phyloP scores from a whole-genome alignment of 768 basidiomycete genomes.

The Leccinum sublutescens region DNA sequence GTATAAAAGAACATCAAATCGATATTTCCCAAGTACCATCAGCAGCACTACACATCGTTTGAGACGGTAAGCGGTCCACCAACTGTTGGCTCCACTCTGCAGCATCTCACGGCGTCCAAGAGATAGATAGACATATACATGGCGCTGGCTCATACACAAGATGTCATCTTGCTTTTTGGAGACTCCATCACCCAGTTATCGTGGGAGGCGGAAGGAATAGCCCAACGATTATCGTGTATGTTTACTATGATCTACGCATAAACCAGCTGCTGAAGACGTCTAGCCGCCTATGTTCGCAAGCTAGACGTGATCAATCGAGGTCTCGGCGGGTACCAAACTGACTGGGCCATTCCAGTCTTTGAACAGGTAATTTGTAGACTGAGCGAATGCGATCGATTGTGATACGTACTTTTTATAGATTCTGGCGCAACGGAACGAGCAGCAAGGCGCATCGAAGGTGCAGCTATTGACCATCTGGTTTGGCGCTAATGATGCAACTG shows the following conservation, averaged over 20 bases:
- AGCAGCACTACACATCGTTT: neutral
- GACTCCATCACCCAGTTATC: constrained; percentile 77
- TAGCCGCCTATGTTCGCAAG: constrained; percentile 77
- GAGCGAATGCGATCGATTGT: neutral
- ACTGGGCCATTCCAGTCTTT: constrained; percentile 80
- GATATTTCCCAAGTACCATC: neutral
- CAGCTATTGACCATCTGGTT: constrained; percentile 86
- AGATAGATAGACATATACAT: constrained; percentile 33
- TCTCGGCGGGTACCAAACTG: constrained; percentile 79
- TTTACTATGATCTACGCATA: neutral
- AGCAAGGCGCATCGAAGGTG: constrained; percentile 52
- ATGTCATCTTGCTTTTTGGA: constrained; percentile 73
- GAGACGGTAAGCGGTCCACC: neutral
- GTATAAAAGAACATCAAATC: neutral
- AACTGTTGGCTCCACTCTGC: neutral
- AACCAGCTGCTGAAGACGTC: neutral
- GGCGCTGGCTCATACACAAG: constrained; percentile 53
- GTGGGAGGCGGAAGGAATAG: constrained; percentile 63
- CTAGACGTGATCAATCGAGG: constrained; percentile 89
- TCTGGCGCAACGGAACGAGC: constrained; percentile 52
- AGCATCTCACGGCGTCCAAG: neutral
- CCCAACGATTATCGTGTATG: constrained; percentile 55
- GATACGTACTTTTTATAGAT: constrained; percentile 38
- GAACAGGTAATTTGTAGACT: constrained; percentile 50
- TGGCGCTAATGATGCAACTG: constrained; percentile 80